These are phyloP conservation scores for Agroathelia rolfsii DNA, from an alignment of 1,284 basidiomycete genomes.

Conservation along the genomic window DNA sequence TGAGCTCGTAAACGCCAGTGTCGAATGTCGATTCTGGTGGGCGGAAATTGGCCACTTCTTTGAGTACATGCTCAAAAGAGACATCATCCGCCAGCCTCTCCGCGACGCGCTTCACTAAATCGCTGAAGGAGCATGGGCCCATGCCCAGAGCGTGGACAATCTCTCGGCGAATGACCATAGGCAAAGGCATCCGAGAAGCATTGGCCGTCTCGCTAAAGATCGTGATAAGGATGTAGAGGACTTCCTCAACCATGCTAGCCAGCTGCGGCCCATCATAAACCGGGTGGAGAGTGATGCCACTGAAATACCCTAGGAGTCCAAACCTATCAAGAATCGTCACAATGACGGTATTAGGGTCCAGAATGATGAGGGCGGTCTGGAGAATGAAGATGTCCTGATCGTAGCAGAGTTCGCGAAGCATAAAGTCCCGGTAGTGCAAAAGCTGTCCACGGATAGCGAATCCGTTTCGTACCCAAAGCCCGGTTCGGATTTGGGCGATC, in stretches of 20 bases:
- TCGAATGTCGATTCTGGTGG: slow-evolving; percentile 73
- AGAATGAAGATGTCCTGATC: slow-evolving; percentile 94
- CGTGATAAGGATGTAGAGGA: slow-evolving; percentile 82
- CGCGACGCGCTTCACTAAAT: slow-evolving; percentile 84
- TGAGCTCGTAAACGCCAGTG: slow-evolving; percentile 81
- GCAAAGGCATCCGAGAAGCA: slow-evolving; percentile 63
- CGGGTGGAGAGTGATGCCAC: slow-evolving; percentile 43
- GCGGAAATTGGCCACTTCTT: slow-evolving; percentile 76
- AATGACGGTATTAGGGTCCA: slow-evolving; percentile 76
- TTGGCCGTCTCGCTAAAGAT: slow-evolving; percentile 79
- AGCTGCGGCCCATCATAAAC: slow-evolving; percentile 66
- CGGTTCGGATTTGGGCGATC: slow-evolving; percentile 91
- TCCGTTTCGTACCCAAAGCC: slow-evolving; percentile 97
- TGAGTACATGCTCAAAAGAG: slow-evolving; percentile 75
- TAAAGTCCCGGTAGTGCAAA: slow-evolving; percentile 95
- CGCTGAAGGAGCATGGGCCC: slow-evolving; percentile 84
- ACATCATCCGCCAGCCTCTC: slow-evolving; percentile 85
- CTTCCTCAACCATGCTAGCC: slow-evolving; percentile 85
- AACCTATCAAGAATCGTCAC: slow-evolving; percentile 88
- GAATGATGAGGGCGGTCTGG: slow-evolving; percentile 73
- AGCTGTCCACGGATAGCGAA: slow-evolving; percentile 92
- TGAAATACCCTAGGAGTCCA: slow-evolving; percentile 73
- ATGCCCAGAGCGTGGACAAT: slow-evolving; percentile 89
- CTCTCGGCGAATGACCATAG: slow-evolving; percentile 68
- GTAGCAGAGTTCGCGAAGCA: slow-evolving; percentile 91